These are phyloP conservation scores for Cucurbita maxima DNA, from an alignment of 306 rosid species.

Conservation along the genomic window DNA sequence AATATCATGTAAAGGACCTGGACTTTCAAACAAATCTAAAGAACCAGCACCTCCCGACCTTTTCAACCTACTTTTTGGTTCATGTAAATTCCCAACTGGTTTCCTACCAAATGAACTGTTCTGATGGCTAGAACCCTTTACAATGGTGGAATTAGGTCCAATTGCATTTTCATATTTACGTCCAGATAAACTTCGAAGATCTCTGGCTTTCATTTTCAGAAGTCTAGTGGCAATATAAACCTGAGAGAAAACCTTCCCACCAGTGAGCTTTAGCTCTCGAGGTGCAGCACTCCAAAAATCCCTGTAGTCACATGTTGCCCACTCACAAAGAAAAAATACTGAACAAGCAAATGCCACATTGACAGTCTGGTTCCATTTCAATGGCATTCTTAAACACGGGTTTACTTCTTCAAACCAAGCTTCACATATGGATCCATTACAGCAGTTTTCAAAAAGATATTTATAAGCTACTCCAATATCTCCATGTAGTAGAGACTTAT, in stretches of 20 bases:
- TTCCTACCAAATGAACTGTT: constrained; percentile 16
- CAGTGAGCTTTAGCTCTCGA: constrained; percentile 50
- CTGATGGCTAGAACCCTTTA: constrained; percentile 28
- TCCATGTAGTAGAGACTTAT: constrained; percentile 62
- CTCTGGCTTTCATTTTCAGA: constrained; percentile 55
- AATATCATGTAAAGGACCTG: constrained; percentile 86
- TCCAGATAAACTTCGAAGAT: constrained; percentile 27
- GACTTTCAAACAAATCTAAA: constrained; percentile 54
- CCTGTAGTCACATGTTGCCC: constrained; percentile 97
- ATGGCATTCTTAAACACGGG: constrained; percentile 63
- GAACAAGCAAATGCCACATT: constrained; percentile 45
- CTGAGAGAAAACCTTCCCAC: constrained; percentile 74
- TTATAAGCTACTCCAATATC: constrained; percentile 51
- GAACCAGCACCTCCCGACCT: constrained; percentile 14
- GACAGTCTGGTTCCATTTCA: constrained; percentile 70
- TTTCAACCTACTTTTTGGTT: constrained; percentile 23
- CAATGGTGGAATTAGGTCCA: constrained; percentile 15
- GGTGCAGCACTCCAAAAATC: constrained; percentile 50
- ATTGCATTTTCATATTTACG: constrained; percentile 19
- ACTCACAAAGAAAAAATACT: constrained; percentile 82
- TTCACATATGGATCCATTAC: constrained; percentile 46
- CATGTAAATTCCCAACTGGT: constrained; percentile 19
- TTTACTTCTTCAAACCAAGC: constrained; percentile 69
- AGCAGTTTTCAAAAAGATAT: constrained; percentile 64
- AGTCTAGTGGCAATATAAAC: constrained; percentile 59